Base-by-base conservation (phyloP, 2,329 filamentous ascomycete species). In the Aureobasidium sp. region DNA sequence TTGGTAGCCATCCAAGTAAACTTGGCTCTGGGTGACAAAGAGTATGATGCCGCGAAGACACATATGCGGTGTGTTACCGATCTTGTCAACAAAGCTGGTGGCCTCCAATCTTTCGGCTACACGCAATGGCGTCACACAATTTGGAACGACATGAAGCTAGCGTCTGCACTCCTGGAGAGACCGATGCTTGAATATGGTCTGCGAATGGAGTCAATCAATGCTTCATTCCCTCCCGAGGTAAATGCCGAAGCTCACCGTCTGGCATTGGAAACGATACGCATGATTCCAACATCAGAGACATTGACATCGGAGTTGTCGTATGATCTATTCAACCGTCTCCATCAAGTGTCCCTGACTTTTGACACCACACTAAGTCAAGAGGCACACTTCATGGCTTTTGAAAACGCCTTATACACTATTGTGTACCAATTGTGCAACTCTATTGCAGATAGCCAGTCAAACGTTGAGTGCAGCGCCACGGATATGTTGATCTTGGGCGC, bases 71-170 rank as follows among this genome's bases (percentile, higher is more conserved):
- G 57, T 8, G 57, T 59, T 1, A 34, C 15, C 27, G 30, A 49
- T 10, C 25, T 59, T 5, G 57, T 50, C 6, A 42, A 8, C 34
- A 59, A 59, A 50, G 57, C 57, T 27, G 57, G 57, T 25, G 57
- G 57, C 3, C 45, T 59, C 3, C 44, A 59, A 42, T 37, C 57
- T 2, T 59, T 59, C 11, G 57, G 45, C 34, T 59, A 50, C 45
- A 59, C 57, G 13, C 57, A 59, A 50, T 59, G 57, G 57, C 57
- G 57, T 10, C 57, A 59, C 34, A 59, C 57, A 11, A 59, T 59
- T 6, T 59, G 57, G 57, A 59, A 59, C 25, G 57, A 59, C n/a
- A 11, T 59, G 6, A 59, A 59, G 44, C 57, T 59, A 32, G 57
- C 57, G 8, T 59, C 44, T 13, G 57, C 57, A 15, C 45, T 49